Base-by-base conservation (phyloP, 1,284 basidiomycete genomes). In the Dichomitus squalens region DNA sequence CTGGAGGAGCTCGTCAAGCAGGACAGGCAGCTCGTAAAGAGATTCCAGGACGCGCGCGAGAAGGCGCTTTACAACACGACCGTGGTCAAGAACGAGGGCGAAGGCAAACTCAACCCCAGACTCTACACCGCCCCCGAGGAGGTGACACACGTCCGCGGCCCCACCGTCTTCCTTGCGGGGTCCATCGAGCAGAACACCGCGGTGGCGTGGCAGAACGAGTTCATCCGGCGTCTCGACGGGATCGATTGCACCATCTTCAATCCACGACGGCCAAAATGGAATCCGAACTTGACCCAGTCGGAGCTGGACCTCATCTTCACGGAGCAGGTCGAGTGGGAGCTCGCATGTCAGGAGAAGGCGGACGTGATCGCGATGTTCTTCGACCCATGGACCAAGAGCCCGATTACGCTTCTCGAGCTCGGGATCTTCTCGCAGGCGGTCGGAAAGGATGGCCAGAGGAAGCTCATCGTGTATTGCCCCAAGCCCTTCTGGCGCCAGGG, bases 341-440 rank as follows among this genome's bases (percentile, higher is more conserved):
- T 57, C 46, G 51, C 33, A 21, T 34, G 36, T 21, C 39, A 36
- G 31, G 16, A 44, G 7, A 23, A 33, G 14, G 56, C 47, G 33
- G 51, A 57, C 46, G n/a, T 57, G 25, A 34, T 57, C 47, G 46
- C 40, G 25, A 12, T 57, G 14, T 57, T 53, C 47, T 34, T 57
- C 18, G 35, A 39, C 27, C 50, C 44, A 5, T 23, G 40, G 4
- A 25, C 55, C 20, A 51, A 43, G 27, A 39, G 43, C 20, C 50
- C 50, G 11, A 33, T 57, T n/a, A 40, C 55, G 12, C 36, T 57
- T n/a, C 50, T 57, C 38, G 55, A 57, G 55, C 50, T 57, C 36
- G 55, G 55, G 33, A n/a, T 57, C 27, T 44, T 18, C 12, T 35
- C 29, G 20, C n/a, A 3, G n/a, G 12, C 29, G 14, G 41, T 27